These are phyloP conservation scores for Austroboletus rostrupii DNA, from an alignment of 1,284 basidiomycete genomes.

Conservation along the genomic window DNA sequence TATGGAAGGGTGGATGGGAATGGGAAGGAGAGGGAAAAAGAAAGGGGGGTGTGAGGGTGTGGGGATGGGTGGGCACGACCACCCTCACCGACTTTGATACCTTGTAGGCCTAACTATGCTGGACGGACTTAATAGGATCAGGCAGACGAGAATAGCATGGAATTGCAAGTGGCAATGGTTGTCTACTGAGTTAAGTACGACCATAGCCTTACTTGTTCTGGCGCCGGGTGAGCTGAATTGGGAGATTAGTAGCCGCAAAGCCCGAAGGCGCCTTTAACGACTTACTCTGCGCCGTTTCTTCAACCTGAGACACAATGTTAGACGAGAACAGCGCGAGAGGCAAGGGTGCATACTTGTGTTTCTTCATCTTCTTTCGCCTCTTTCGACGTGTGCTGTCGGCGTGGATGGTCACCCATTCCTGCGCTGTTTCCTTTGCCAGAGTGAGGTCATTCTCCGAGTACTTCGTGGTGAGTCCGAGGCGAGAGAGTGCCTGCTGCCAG, in stretches of 20 bases:
- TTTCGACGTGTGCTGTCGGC: constrained; percentile 81
- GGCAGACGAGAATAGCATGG: not conserved
- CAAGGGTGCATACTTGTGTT: constrained; percentile 72
- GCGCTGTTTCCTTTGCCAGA: constrained; percentile 48
- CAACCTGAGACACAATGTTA: constrained; percentile 27
- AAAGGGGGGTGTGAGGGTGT: constrained; percentile 75
- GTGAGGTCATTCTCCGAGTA: constrained; percentile 43
- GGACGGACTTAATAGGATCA: not conserved
- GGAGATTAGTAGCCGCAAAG: constrained; percentile 11
- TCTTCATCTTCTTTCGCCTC: constrained; percentile 85
- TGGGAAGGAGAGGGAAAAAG: constrained; percentile 82
- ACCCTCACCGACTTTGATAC: not conserved
- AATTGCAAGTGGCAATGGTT: constrained; percentile 1
- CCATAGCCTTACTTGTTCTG: constrained; percentile 28
- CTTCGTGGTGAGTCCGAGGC: constrained; percentile 54
- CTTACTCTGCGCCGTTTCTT: constrained; percentile 45
- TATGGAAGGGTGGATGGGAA: constrained; percentile 63
- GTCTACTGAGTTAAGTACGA: constrained; percentile 11
- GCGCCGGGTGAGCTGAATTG: constrained; percentile 27
- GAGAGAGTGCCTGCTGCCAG: constrained; percentile 62
- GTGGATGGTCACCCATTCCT: constrained; percentile 56
- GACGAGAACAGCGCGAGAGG: constrained; percentile 2
- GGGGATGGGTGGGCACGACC: constrained; percentile 33
- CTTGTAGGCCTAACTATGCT: not conserved
- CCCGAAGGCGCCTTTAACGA: not conserved